phyloP scores from a whole-genome alignment of 176 grass and related monocot species.

The Chrysopogon serrulatus region DNA sequence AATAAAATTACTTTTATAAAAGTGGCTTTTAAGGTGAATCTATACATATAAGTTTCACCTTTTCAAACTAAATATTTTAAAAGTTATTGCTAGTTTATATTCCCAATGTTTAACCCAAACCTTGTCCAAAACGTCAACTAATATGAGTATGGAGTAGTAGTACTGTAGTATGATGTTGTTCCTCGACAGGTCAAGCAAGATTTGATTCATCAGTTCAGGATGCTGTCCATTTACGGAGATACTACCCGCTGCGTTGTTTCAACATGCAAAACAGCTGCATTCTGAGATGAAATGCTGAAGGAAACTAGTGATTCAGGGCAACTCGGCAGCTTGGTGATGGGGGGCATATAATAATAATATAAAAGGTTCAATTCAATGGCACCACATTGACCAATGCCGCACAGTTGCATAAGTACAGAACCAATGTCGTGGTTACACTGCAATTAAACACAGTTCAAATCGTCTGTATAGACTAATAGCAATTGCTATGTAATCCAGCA shows the following conservation, averaged over 20 bases:
- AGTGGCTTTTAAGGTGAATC: too few species aligned
- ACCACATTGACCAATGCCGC: background rate
- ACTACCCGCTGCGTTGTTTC: too few species aligned
- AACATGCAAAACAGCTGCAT: background rate
- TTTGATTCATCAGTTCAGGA: background rate
- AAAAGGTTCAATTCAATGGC: background rate
- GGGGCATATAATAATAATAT: background rate
- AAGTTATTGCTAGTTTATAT: too few species aligned
- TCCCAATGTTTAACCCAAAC: too few species aligned
- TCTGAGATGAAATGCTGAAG: background rate
- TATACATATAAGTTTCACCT: too few species aligned
- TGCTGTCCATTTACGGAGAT: background rate
- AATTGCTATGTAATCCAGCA: background rate
- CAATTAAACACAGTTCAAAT: background rate
- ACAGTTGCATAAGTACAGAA: constrained; percentile 1
- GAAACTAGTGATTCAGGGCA: background rate
- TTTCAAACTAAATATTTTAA: too few species aligned
- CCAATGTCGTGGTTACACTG: background rate
- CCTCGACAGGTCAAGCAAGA: background rate
- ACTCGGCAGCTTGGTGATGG: background rate
- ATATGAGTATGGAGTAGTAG: too few species aligned
- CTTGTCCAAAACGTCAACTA: too few species aligned
- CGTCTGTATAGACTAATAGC: background rate
- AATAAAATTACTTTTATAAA: too few species aligned
- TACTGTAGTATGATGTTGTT: too few species aligned